Conservation (phyloP, 495 filamentous ascomycete species). For the Trichoderma orchidacearum region DNA sequence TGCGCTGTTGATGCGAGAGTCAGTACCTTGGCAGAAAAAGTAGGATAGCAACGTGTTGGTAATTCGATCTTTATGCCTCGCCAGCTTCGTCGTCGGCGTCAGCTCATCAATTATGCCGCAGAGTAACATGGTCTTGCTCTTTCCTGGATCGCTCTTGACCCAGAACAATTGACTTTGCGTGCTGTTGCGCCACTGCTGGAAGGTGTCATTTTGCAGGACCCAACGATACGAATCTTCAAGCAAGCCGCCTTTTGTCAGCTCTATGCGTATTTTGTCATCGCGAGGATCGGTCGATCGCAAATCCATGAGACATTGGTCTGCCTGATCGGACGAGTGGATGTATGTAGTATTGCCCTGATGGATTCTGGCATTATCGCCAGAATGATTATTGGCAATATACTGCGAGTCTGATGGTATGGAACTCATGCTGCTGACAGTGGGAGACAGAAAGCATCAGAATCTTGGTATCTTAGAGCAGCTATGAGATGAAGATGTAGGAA, state of each 20-base stretch:
- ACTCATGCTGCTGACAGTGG: no score
- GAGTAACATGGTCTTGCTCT: constrained; percentile 38
- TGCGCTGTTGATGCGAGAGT: constrained; percentile 20
- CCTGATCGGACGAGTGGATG: neutral
- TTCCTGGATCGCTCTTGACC: constrained; percentile 34
- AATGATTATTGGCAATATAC: no score
- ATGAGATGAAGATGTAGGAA: no score
- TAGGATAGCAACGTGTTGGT: constrained; percentile 13
- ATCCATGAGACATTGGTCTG: constrained; percentile 9
- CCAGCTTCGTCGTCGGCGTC: neutral
- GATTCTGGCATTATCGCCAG: no score
- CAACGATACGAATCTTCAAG: constrained; percentile 26
- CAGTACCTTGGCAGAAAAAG: constrained; percentile 30
- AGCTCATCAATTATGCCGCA: constrained; percentile 27
- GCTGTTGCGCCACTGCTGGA: constrained; percentile 17
- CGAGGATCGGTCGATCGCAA: constrained; percentile 14
- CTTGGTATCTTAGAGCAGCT: no score
- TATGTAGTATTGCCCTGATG: neutral
- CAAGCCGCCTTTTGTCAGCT: constrained; percentile 25
- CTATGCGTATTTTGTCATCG: constrained; percentile 23
- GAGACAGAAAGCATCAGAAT: no score
- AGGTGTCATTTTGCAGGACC: constrained; percentile 26
- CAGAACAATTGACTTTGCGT: constrained; percentile 21
- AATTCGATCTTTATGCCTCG: neutral
- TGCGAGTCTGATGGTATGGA: no score